These are phyloP conservation scores for Calocera cornea DNA, from an alignment of 768 basidiomycete species.

Conservation along the genomic window DNA sequence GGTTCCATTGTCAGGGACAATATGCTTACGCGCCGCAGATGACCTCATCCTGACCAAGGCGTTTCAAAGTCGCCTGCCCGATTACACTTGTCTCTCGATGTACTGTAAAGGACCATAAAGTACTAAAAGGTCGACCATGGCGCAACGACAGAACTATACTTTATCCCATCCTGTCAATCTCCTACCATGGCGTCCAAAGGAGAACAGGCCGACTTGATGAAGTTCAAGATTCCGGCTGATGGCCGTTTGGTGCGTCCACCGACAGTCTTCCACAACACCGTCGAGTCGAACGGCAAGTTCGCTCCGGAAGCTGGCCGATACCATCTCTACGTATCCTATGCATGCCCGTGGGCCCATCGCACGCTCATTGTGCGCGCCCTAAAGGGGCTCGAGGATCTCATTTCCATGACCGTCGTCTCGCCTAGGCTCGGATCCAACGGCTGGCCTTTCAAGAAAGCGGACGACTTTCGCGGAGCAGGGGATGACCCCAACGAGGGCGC, in stretches of 20 bases:
- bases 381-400: neutral
- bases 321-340: neutral
- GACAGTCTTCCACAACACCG: neutral
- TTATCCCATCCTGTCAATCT: no score
- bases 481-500: conserved; percentile 25
- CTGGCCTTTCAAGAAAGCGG: conserved; percentile 17
- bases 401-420: neutral
- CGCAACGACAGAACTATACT: no score
- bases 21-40: no score
- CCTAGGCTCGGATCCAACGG: conserved; percentile 12
- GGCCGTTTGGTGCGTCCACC: neutral
- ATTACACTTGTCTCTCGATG: no score
- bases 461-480: conserved; percentile 20
- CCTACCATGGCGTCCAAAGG: neutral
- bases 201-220: neutral
- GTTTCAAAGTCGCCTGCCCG: no score
- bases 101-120: no score
- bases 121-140: no score
- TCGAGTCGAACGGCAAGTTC: neutral
- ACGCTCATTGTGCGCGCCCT: neutral
- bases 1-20: no score
- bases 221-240: neutral
- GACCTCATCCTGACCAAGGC: no score
- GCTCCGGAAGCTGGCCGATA: neutral
- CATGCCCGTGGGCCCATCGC: neutral